A percentile compares a stretch with the other conserved stretches of the same genome.
phyloP scores from a whole-genome alignment of 768 basidiomycete species.

The Postia placenta region DNA sequence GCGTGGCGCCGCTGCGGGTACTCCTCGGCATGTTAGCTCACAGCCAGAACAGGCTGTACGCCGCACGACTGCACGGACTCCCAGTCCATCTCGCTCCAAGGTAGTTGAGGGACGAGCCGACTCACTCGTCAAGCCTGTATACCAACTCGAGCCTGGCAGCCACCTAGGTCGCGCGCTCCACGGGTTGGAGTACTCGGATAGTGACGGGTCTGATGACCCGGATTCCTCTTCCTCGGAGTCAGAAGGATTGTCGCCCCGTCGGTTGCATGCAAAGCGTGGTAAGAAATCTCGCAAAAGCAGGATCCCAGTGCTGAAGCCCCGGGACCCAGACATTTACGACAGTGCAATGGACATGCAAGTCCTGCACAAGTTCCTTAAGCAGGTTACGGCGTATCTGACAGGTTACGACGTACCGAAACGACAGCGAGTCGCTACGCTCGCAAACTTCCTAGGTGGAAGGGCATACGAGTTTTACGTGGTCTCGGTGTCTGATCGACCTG shows the following conservation, averaged over 20 bases:
- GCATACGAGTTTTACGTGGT: slow-evolving; percentile 25
- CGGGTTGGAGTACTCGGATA: neutral
- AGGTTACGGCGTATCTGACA: slow-evolving; percentile 8
- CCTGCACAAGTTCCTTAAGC: slow-evolving; percentile 11
- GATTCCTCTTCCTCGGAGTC: neutral
- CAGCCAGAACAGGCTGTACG: neutral
- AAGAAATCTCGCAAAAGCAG: neutral
- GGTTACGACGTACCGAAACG: neutral
- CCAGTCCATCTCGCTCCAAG: neutral
- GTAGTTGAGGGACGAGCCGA: neutral
- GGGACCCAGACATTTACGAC: slow-evolving; percentile 9
- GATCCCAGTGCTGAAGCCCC: slow-evolving; percentile 9
- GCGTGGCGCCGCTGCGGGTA: neutral
- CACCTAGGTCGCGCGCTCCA: slow-evolving; percentile 1
- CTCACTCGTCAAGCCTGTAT: neutral
- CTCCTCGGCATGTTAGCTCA: too few species aligned
- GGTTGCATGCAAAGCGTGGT: neutral
- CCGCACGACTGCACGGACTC: neutral
- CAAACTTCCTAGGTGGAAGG: slow-evolving; percentile 24
- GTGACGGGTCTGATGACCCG: neutral
- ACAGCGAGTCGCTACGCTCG: neutral
- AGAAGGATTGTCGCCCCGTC: neutral
- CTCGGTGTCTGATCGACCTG: slow-evolving; percentile 9
- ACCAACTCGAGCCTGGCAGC: slow-evolving; percentile 4
- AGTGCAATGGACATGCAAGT: slow-evolving; percentile 4